phyloP scores from a whole-genome alignment of 495 filamentous ascomycete genomes.

The Acidomyces sp. region DNA sequence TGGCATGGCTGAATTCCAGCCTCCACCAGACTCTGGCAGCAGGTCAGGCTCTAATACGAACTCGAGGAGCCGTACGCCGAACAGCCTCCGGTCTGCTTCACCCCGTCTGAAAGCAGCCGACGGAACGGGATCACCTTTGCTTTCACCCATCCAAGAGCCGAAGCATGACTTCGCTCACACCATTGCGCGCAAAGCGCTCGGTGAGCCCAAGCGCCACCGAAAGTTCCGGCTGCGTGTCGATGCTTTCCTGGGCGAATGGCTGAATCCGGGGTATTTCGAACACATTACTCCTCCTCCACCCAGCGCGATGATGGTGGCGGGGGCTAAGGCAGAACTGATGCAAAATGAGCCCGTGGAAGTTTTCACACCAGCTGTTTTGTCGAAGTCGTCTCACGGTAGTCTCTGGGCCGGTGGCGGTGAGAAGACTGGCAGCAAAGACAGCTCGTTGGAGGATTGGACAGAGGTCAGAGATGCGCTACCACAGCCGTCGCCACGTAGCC shows the following conservation, averaged over 20 bases:
- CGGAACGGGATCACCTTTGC: slow-evolving; percentile 11
- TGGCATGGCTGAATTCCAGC: slow-evolving; percentile 59
- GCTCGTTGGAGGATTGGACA: slow-evolving; percentile 20
- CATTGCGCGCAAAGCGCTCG: slow-evolving; percentile 6
- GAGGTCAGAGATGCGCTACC: slow-evolving; percentile 25
- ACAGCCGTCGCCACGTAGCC: slow-evolving; percentile 20
- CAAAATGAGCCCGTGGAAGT: slow-evolving; percentile 22
- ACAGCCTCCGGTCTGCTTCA: slow-evolving; percentile 12
- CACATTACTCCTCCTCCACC: slow-evolving; percentile 78
- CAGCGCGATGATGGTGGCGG: slow-evolving; percentile 72
- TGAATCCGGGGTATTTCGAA: slow-evolving; percentile 84
- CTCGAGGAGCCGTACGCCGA: slow-evolving; percentile 1
- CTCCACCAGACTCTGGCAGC: slow-evolving; percentile 17
- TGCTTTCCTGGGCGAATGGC: slow-evolving; percentile 90
- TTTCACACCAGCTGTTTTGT: slow-evolving; percentile 12
- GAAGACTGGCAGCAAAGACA: slow-evolving; percentile 16
- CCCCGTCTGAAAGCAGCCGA: slow-evolving; percentile 9
- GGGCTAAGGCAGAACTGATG: slow-evolving; percentile 73
- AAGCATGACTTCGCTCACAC: slow-evolving; percentile 13
- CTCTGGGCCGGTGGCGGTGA: slow-evolving; percentile 10
- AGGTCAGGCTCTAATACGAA: background rate
- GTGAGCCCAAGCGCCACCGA: slow-evolving; percentile 21
- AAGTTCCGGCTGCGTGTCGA: slow-evolving; percentile 66
- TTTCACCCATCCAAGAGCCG: slow-evolving; percentile 17
- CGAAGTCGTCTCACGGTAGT: slow-evolving; percentile 4